Evolutionary conservation across 176 grass and related monocot genomes (phyloP).

Genomic region (Aegilops speltoides): DNA sequence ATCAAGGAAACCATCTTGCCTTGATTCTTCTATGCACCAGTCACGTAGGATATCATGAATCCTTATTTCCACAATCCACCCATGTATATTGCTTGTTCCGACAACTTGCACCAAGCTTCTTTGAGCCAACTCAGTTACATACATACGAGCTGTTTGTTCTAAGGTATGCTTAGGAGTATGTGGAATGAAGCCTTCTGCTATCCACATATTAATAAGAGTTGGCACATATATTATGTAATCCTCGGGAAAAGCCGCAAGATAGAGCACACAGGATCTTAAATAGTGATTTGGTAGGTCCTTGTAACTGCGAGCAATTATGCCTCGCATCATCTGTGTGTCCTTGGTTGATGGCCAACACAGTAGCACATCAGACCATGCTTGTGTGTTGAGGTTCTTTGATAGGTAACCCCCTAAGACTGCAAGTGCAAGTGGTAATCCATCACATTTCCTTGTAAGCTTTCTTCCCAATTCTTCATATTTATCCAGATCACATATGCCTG

Average conservation of each 20-base stretch:
- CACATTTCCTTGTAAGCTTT: too few species aligned
- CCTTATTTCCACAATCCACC: background rate
- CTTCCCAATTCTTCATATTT: too few species aligned
- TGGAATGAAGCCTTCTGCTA: background rate
- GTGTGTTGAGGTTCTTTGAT: too few species aligned
- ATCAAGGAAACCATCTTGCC: background rate
- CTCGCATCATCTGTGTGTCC: too few species aligned
- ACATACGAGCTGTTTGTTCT: background rate
- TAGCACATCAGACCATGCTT: too few species aligned
- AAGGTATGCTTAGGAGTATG: background rate
- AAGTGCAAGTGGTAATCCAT: too few species aligned
- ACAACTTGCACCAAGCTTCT: background rate
- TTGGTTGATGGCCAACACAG: too few species aligned
- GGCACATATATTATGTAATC: background rate
- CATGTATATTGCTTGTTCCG: fast-evolving
- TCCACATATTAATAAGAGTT: background rate
- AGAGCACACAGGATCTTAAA: background rate
- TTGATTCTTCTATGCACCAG: background rate
- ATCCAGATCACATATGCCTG: too few species aligned
- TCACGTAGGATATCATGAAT: background rate
- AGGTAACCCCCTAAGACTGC: too few species aligned
- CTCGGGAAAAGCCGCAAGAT: background rate
- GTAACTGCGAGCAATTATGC: background rate
- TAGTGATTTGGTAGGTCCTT: background rate
- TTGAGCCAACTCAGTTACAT: background rate